phyloP scores from a whole-genome alignment of 2,329 filamentous ascomycete genomes.

The Helminthosporium solani region DNA sequence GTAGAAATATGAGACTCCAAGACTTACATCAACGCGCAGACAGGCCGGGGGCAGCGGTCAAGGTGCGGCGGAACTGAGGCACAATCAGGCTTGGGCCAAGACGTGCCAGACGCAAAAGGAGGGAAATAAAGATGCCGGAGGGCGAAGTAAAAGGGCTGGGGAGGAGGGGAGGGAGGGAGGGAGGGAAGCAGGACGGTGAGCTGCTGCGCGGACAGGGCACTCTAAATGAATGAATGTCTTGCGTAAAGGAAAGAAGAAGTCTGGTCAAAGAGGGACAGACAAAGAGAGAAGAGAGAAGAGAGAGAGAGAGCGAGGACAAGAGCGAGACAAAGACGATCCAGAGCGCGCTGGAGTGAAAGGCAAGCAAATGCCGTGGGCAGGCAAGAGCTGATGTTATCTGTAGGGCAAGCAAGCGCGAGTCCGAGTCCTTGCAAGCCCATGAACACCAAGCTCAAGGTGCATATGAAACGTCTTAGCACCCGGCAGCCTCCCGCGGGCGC shows the following conservation, averaged over 20 bases:
- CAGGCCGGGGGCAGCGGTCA: conserved; percentile 20
- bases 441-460: conserved; percentile 35
- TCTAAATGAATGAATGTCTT: conserved; percentile 36
- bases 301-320: no score
- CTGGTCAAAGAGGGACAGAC: no score
- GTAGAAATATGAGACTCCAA: conserved; percentile 22
- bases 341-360: conserved; percentile 7
- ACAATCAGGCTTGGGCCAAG: conserved; percentile 36
- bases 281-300: no score
- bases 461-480: conserved; percentile 42
- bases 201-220: conserved; percentile 17
- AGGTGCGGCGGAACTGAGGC: conserved; percentile 25
- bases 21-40: conserved; percentile 40
- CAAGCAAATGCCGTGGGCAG: conserved; percentile 6
- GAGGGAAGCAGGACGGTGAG: conserved; percentile 2
- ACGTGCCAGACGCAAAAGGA: conserved; percentile 40
- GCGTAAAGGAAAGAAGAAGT: conserved; percentile 22
- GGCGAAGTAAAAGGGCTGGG: conserved; percentile 18
- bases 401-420: conserved; percentile 20
- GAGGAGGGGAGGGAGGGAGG: conserved; percentile 17
- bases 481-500: conserved; percentile 28
- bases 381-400: not conserved
- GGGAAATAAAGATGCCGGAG: conserved; percentile 20
- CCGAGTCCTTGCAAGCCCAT: conserved; percentile 12
- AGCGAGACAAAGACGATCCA: no score